Evolutionary conservation across 2,329 filamentous ascomycete genomes (phyloP), one percentile per base, ranked within the genome.

Genomic region (Botryosphaeria dothidea): DNA sequence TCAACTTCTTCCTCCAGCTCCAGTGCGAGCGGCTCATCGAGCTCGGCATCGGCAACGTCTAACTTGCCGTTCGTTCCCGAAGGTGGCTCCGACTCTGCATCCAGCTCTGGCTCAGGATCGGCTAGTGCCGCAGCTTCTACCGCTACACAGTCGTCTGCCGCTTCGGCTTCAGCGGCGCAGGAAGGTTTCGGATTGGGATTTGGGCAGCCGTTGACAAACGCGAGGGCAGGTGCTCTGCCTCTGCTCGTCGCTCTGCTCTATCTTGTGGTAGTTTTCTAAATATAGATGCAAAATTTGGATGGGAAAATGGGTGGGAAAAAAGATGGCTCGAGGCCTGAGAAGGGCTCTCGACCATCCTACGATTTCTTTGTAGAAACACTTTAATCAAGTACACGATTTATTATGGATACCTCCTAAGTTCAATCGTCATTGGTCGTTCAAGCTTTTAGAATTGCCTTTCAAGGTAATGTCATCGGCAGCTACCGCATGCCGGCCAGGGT

Each of bases 351-450:
- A 43, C 23, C 6, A 19, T 21, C 2, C 4, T 29, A 21, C 9
- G 23, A 41, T 9, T 45, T 58, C 54, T 4, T 31, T 45, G 38
- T 58, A 58, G 36, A 58, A 45, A 45, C 9, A 45, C 36, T 58
- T 58, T 58, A 45, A 58, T 58, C n/a, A 34, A 58, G 38, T 58
- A 58, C 23, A 58, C 25, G 54, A 19, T 58, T 58, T 58, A 58
- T 43, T 45, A 29, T 29, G 17, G 38, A 21, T 17, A 38, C n/a
- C 9, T 9, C n/a, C 17, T 31, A n/a, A 15, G 17, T 21, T 27
- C 23, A 56, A 4, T 45, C 19, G 2, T 19, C 54, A 45, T n/a
- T 15, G 25, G 13, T 13, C 17, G 21, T n/a, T 43, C n/a, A 45
- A 58, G 38, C 15, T 45, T 43, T 36, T 9, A 19, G 3, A 43